Evolutionary conservation across 805 yeast species (phyloP), one percentile per base, ranked within the genome.

Genomic region (Kodamaea jinghongensis): DNA sequence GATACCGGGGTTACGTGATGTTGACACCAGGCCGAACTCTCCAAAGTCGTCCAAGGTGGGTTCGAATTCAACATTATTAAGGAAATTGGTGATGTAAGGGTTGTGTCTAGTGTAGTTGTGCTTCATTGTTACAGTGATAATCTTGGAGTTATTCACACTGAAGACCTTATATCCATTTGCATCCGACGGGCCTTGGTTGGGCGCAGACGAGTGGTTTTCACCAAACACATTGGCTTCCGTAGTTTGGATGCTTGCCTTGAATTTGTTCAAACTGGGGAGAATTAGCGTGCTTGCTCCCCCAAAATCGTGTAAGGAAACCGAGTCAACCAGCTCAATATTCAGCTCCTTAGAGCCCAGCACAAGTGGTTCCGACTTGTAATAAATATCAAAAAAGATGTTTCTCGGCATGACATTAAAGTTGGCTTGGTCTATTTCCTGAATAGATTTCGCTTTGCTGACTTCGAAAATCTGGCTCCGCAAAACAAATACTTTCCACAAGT

Each of bases 401-500:
- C 63, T 43, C 0, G 73, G 73, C 6, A 50, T 47, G 2, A 60
- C 34, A 28, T 23, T 27, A 32, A 46, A 38, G n/a, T 33, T 36
- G 4, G 23, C 34, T 10, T 15, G 31, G 11, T 26, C 17, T 4
- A 17, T 5, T 16, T 29, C 23, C 6, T 27, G 17, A 8, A n/a
- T 9, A 15, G n/a, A 5, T 4, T 12, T 20, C 8, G 33, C n/a
- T 35, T 73, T 66, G 1, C 85, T 75, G 3, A 79, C 77, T 35
- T 80, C 76, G 43, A 63, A 71, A 6, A 90, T 73, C 49, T 87
- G 85, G 20, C 81, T 81, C 41, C 90, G 70, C 41, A 88, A 59
- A 3, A 77, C 77, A 11, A 81, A 81, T 9, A 91, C 62, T 57
- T 90, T 91, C 97, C 97, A 91, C 17, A 86, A 50, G 32, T 88